Conservation (phyloP, 306 rosid species). For the Lablab purpureus region DNA sequence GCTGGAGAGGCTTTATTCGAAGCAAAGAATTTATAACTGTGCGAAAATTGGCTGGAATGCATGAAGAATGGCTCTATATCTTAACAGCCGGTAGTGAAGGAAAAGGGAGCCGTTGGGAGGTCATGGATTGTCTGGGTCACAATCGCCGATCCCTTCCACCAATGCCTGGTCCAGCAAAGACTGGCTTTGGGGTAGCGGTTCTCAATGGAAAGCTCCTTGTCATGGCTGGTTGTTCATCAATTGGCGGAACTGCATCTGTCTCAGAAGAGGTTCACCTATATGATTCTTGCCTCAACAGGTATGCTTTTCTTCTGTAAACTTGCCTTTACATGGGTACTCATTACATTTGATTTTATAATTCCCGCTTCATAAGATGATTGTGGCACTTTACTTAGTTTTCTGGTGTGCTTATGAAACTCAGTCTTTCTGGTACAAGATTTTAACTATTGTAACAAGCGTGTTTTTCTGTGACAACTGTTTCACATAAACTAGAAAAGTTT, state of each 20-base stretch:
- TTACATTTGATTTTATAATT: not conserved
- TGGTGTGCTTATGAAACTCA: not conserved
- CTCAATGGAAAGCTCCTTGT: slow-evolving; percentile 91
- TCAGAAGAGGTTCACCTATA: slow-evolving; percentile 81
- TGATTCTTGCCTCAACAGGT: slow-evolving; percentile 83
- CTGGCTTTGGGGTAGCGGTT: slow-evolving; percentile 79
- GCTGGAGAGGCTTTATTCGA: slow-evolving; percentile 84
- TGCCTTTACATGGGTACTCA: not conserved
- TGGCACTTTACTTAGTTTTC: not conserved
- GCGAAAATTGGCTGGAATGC: slow-evolving; percentile 77
- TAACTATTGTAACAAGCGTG: not conserved
- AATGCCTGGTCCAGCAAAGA: slow-evolving; percentile 83
- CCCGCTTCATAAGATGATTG: not conserved
- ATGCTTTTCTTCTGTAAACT: slow-evolving; percentile 40
- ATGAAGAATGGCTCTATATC: slow-evolving; percentile 93
- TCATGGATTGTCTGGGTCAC: slow-evolving; percentile 75
- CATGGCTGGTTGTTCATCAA: slow-evolving; percentile 74
- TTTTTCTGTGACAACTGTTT: not conserved
- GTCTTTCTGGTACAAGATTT: not conserved
- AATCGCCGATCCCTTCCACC: slow-evolving; percentile 66
- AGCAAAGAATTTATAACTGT: slow-evolving; percentile 79
- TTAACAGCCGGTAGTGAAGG: slow-evolving; percentile 66
- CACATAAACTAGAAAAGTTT: not conserved
- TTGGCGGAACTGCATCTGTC: slow-evolving; percentile 59
- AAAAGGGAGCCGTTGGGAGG: slow-evolving; percentile 92